Conservation (phyloP, 495 filamentous ascomycete species). For the Barbatosphaeria neglecta region DNA sequence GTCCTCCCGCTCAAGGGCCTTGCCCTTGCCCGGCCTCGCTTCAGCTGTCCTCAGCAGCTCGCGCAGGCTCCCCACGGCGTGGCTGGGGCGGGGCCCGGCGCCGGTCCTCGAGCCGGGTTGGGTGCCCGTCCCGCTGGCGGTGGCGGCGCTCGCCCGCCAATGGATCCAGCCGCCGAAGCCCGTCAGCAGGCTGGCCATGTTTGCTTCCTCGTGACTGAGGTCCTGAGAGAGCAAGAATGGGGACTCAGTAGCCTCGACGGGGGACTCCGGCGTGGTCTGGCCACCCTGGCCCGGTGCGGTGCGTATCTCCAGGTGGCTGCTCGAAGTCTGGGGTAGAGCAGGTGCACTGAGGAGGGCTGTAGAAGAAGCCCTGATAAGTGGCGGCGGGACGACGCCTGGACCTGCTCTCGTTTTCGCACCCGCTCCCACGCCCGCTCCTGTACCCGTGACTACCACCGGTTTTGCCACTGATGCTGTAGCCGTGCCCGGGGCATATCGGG, state of each 20-base stretch:
- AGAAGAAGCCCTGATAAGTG: conserved; percentile 14
- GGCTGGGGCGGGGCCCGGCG: conserved; percentile 3
- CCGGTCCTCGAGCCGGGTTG: not conserved
- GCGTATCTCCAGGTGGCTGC: conserved; percentile 23
- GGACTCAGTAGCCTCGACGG: conserved; percentile 1
- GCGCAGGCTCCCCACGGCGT: conserved; percentile 19
- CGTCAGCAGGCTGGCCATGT: conserved; percentile 1
- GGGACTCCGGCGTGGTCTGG: conserved; percentile 4
- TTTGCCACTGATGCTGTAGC: too few relatives aligned
- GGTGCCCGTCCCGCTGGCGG: not conserved
- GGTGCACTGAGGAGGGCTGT: conserved; percentile 30
- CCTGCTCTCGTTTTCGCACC: not conserved
- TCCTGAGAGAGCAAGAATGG: not conserved
- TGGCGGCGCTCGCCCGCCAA: conserved; percentile 5
- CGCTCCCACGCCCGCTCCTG: conserved; percentile 1
- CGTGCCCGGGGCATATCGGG: too few relatives aligned
- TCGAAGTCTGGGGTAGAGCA: conserved; percentile 34
- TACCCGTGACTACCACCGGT: too few relatives aligned
- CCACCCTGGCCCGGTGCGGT: conserved; percentile 10
- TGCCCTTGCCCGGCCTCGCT: conserved; percentile 7
- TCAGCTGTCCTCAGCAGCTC: conserved; percentile 14
- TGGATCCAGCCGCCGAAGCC: conserved; percentile 17
- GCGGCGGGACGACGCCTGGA: conserved; percentile 5
- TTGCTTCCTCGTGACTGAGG: not conserved
- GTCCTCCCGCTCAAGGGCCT: conserved; percentile 4